Evolutionary conservation across 441 rosid genomes (phyloP), one percentile per base, ranked within the genome.

Genomic region (Theobroma grandiflorum): DNA sequence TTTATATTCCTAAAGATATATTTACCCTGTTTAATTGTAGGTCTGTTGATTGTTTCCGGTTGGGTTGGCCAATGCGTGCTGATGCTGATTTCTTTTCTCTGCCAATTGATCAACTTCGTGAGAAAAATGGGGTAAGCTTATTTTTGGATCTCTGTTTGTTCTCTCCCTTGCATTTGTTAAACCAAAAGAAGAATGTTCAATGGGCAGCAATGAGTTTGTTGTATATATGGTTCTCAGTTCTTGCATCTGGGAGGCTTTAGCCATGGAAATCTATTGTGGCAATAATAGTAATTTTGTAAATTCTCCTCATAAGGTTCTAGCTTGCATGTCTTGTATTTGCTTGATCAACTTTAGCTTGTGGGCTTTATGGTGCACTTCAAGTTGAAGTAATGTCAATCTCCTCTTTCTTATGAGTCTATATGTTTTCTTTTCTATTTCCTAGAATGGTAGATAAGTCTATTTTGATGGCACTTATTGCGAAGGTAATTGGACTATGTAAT

Each of bases 41-140:
- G 99, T 97, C 98, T 3, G 92, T 89, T 72, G 97, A 92, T 86
- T 97, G 99, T 86, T 97, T 97, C 82, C 96, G 98, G 40, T 78
- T 97, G 84, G 98, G 99, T 75, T 97, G 99, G 99, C 99, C 99
- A 49, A 95, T 97, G 99, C 94, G 98, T 75, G 91, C 90, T 22
- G 98, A 89, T 90, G 99, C 98, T 82, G 99, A 93, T 88, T 97
- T 97, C 90, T 97, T 97, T 85, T 77, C 82, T 47, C 70, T 76
- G 71, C 81, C 92, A 69, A 61, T 79, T 74, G 88, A 75, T 10
- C 83, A 72, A 70, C 76, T 9, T 53, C 81, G 11, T 35, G 92
- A 89, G 20, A 95, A 92, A 87, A 89, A 80, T 72, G 99, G 82
- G 96, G 99, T 92, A 83, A 75, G 68, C 33, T 49, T 84, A 33